phyloP scores from a whole-genome alignment of 1,284 basidiomycete species.

The Grifola frondosa region DNA sequence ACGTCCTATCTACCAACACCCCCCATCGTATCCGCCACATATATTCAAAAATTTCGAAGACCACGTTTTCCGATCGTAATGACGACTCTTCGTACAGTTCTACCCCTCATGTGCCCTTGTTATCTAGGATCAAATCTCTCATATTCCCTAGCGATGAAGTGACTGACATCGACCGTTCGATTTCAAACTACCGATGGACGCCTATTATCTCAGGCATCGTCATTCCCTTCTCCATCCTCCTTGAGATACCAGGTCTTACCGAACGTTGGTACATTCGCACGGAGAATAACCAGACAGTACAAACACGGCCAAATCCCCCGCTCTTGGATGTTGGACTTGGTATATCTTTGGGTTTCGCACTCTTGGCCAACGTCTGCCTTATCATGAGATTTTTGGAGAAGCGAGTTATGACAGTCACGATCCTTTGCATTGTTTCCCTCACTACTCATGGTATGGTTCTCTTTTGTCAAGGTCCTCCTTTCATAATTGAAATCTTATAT shows the following conservation, averaged over 20 bases:
- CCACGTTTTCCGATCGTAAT: background rate
- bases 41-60: constrained; percentile 3
- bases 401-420: constrained; percentile 59
- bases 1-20: constrained; percentile 6
- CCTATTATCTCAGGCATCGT: constrained; percentile 72
- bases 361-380: constrained; percentile 71
- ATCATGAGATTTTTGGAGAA: constrained; percentile 73
- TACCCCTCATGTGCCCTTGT: constrained; percentile 5
- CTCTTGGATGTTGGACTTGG: constrained; percentile 64
- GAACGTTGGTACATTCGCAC: constrained; percentile 68
- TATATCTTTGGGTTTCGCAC: constrained; percentile 67
- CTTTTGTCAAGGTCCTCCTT: background rate
- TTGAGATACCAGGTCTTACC: constrained; percentile 79
- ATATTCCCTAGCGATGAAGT: constrained; percentile 27
- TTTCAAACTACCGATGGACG: constrained; percentile 50
- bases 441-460: constrained; percentile 60
- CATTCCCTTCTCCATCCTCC: constrained; percentile 76
- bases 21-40: constrained; percentile 7
- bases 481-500: constrained; percentile 2
- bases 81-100: background rate
- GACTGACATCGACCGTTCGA: constrained; percentile 21
- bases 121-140: constrained; percentile 23
- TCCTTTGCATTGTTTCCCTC: constrained; percentile 62
- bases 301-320: constrained; percentile 52
- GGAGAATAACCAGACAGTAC: constrained; percentile 43